Percentiles rank a stretch among this genome's conserved stretches.
phyloP scores from a whole-genome alignment of 345 rosid species.

The Eucalyptus cloeziana region DNA sequence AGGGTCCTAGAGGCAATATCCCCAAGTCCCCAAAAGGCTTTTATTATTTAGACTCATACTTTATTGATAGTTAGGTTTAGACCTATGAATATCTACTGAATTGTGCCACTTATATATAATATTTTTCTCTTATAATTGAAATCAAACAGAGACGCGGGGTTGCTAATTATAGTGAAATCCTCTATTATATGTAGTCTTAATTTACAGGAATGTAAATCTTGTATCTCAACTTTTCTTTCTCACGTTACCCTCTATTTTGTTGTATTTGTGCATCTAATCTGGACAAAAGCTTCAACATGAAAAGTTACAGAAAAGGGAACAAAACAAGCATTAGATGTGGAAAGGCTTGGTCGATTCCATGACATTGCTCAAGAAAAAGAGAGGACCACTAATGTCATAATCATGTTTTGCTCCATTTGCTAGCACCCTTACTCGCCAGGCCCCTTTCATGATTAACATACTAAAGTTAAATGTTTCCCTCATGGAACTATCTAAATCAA shows the following conservation, averaged over 20 bases:
- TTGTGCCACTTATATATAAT: no score
- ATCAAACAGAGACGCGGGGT: rapidly evolving
- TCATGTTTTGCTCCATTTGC: neutral
- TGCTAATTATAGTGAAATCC: neutral
- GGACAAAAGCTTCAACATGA: neutral
- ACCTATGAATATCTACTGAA: neutral
- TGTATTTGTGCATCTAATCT: no score
- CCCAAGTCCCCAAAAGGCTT: neutral
- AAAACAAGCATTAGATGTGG: neutral
- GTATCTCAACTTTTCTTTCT: no score
- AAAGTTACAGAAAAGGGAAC: neutral
- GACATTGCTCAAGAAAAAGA: neutral
- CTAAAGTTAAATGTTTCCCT: neutral
- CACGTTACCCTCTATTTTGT: no score
- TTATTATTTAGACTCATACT: no score
- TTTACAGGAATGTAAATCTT: no score
- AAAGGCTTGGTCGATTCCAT: neutral
- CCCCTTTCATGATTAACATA: neutral
- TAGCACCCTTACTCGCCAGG: neutral
- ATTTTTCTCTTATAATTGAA: no score
- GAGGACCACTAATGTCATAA: neutral
- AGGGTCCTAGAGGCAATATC: neutral
- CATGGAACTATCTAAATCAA: neutral
- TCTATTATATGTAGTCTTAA: neutral
- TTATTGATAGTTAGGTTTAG: neutral